phyloP scores from a whole-genome alignment of 164 flowering plant species.

The Macadamia tetraphylla region DNA sequence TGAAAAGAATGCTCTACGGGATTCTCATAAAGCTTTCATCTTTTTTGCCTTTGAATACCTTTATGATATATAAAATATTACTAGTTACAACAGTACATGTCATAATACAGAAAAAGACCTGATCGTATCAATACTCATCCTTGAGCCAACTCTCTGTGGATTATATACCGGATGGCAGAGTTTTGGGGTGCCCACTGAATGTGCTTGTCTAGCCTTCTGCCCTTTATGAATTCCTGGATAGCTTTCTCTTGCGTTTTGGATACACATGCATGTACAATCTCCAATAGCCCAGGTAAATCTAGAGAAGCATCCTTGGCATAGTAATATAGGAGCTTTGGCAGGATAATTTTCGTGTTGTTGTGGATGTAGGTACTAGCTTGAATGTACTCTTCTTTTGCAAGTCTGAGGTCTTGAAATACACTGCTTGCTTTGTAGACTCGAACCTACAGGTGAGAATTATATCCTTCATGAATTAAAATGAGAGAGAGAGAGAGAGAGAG shows the following conservation, averaged over 20 bases:
- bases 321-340: constrained; percentile 43
- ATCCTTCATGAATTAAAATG: not conserved
- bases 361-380: constrained; percentile 28
- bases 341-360: constrained; percentile 43
- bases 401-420: constrained; percentile 41
- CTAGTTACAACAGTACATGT: no score
- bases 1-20: no score
- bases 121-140: constrained; percentile 10
- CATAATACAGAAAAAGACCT: not conserved
- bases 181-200: constrained; percentile 43
- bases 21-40: no score
- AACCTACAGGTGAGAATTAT: constrained; percentile 28
- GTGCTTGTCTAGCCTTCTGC: constrained; percentile 29
- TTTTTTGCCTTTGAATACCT: no score
- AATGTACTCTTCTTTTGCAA: constrained; percentile 49
- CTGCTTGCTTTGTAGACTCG: constrained; percentile 44
- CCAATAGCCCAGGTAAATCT: constrained; percentile 29
- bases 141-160: constrained; percentile 34
- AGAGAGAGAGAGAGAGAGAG: not conserved
- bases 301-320: constrained; percentile 52
- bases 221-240: constrained; percentile 28
- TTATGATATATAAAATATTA: no score
- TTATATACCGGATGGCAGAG: constrained; percentile 48
- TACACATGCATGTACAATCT: constrained; percentile 29
- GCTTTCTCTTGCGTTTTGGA: constrained; percentile 35